phyloP scores from a whole-genome alignment of 768 basidiomycete species.

The Pholiota microspora region DNA sequence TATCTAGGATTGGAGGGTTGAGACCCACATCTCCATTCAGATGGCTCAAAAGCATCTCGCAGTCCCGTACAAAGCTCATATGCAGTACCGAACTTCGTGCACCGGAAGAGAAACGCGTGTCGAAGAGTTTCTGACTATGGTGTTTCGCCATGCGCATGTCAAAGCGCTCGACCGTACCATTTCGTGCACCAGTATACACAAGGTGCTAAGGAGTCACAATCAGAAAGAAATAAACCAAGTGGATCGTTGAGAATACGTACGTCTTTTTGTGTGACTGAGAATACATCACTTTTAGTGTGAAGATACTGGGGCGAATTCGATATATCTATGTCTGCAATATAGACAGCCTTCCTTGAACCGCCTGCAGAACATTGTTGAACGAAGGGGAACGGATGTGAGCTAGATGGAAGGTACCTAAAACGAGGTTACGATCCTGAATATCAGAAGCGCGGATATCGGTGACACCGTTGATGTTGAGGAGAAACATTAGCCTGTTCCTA shows the following conservation, averaged over 20 bases:
- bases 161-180: conserved; percentile 55
- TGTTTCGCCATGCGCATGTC: conserved; percentile 47
- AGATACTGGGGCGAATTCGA: conserved; percentile 35
- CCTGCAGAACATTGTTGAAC: conserved; percentile 33
- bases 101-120: conserved; percentile 27
- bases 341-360: conserved; percentile 47
- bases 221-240: neutral
- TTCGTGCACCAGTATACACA: conserved; percentile 59
- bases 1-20: neutral
- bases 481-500: conserved; percentile 29
- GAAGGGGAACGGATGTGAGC: neutral
- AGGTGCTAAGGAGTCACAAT: conserved; percentile 32
- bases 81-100: conserved; percentile 50
- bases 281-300: conserved; percentile 60
- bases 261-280: conserved; percentile 52
- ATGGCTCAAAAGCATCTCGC: conserved; percentile 54
- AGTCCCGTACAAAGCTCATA: conserved; percentile 46
- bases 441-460: conserved; percentile 60
- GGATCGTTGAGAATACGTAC: conserved; percentile 31
- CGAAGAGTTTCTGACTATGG: conserved; percentile 38
- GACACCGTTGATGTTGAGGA: conserved; percentile 36
- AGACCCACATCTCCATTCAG: conserved; percentile 57
- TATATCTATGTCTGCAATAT: conserved; percentile 48
- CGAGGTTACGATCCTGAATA: conserved; percentile 45
- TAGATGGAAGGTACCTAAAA: conserved; percentile 41